phyloP scores from a whole-genome alignment of 2,329 filamentous ascomycete species.

The Fusarium compactum region DNA sequence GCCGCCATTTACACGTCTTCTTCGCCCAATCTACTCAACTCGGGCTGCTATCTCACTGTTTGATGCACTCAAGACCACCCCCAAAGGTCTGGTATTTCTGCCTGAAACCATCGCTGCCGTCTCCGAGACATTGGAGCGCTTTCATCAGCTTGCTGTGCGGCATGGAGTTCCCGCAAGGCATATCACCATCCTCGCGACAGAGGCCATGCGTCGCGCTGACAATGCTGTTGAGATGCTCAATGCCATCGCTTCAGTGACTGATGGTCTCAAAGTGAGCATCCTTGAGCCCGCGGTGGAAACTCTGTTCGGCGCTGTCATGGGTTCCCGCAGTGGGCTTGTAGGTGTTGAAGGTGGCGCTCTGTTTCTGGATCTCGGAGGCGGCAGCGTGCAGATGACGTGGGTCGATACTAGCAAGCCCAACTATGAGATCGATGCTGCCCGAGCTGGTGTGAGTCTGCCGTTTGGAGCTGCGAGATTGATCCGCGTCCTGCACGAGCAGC shows the following conservation, averaged over 20 bases:
- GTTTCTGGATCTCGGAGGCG: conserved; percentile 88
- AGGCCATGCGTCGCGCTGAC: conserved; percentile 84
- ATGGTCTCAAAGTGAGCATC: conserved; percentile 76
- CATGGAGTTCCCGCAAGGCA: conserved; percentile 75
- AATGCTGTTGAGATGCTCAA: conserved; percentile 78
- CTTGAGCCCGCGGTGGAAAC: conserved; percentile 86
- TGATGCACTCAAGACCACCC: conserved; percentile 75
- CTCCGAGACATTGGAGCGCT: conserved; percentile 73
- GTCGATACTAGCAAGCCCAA: conserved; percentile 61
- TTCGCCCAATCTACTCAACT: conserved; percentile 82
- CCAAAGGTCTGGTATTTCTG: conserved; percentile 59
- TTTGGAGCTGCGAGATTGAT: conserved; percentile 71
- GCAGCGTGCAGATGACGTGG: conserved; percentile 75
- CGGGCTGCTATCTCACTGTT: conserved; percentile 87
- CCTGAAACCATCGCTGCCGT: conserved; percentile 73
- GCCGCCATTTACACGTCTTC: conserved; percentile 75
- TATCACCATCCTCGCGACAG: conserved; percentile 84
- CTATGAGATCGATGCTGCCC: conserved; percentile 67
- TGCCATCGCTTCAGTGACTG: conserved; percentile 70
- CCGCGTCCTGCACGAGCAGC: conserved; percentile 58
- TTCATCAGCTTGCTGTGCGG: conserved; percentile 76
- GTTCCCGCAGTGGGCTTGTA: conserved; percentile 80
- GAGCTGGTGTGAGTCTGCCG: conserved; percentile 68
- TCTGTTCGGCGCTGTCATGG: conserved; percentile 80
- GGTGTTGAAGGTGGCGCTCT: conserved; percentile 73